These are phyloP conservation scores for Ophiocordyceps camponoti-saundersi DNA, from an alignment of 2,329 filamentous ascomycete species.

Conservation along the genomic window DNA sequence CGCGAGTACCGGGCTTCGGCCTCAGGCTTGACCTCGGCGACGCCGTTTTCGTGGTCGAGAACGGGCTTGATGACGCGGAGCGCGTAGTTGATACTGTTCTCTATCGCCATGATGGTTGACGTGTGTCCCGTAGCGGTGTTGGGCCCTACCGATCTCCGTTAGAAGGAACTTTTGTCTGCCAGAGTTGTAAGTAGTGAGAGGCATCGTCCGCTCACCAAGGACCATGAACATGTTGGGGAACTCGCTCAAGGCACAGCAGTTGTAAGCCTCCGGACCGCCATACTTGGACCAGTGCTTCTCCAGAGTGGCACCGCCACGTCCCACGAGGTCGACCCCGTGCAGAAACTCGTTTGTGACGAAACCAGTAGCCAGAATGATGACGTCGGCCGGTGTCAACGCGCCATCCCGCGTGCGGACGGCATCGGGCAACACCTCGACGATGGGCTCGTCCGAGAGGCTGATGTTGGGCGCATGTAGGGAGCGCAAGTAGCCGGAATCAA, in stretches of 20 bases:
- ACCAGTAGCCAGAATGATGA: slow-evolving; percentile 45
- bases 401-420: slow-evolving; percentile 19
- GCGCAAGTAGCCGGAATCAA: slow-evolving; percentile 37
- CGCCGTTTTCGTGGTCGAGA: slow-evolving; percentile 14
- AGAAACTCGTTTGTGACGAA: slow-evolving; percentile 39
- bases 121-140: slow-evolving; percentile 47
- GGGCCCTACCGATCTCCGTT: slow-evolving; percentile 21
- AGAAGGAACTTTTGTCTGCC: too few relatives aligned
- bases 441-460: slow-evolving; percentile 26
- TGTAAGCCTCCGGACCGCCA: slow-evolving; percentile 46
- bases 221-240: slow-evolving; percentile 52
- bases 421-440: slow-evolving; percentile 26
- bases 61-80: slow-evolving; percentile 38
- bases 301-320: slow-evolving; percentile 29
- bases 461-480: slow-evolving; percentile 32
- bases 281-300: slow-evolving; percentile 38
- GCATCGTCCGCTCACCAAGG: slow-evolving; percentile 21
- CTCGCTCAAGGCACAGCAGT: slow-evolving; percentile 36
- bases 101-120: slow-evolving; percentile 39
- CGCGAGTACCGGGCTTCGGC: slow-evolving; percentile 17
- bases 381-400: slow-evolving; percentile 32
- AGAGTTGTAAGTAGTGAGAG: too few relatives aligned
- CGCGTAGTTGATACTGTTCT: slow-evolving; percentile 44
- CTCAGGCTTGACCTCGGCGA: slow-evolving; percentile 13
- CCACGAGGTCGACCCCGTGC: slow-evolving; percentile 32